Evolutionary conservation across 2,329 filamentous ascomycete genomes (phyloP).

Genomic region (Penicillium sp.): DNA sequence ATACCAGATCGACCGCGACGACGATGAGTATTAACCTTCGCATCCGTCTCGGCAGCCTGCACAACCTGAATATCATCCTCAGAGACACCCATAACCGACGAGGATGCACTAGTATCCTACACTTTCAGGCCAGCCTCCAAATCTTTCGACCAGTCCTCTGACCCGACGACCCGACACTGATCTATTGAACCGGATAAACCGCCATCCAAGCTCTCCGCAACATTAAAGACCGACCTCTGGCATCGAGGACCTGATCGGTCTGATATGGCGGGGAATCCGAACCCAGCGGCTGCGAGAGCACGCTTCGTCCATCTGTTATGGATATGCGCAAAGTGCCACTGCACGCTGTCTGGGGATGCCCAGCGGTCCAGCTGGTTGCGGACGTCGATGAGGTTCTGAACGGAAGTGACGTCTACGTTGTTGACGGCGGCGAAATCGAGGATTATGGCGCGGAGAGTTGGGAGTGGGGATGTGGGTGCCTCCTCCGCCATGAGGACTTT

Average conservation of each 20-base stretch:
- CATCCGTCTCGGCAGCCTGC: neutral
- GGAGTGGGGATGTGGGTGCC: slow-evolving; percentile 43
- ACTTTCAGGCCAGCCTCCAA: neutral
- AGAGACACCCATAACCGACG: neutral
- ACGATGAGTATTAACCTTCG: neutral
- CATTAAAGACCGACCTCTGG: slow-evolving; percentile 1
- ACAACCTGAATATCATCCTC: neutral
- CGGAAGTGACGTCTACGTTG: slow-evolving; percentile 78
- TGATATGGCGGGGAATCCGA: slow-evolving; percentile 58
- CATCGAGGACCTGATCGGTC: neutral
- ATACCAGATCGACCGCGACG: slow-evolving; percentile 45
- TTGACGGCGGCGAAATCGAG: slow-evolving; percentile 85
- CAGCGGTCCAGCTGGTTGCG: slow-evolving; percentile 86
- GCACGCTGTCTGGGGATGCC: slow-evolving; percentile 64
- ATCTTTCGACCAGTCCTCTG: neutral
- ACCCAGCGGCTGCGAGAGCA: slow-evolving; percentile 71
- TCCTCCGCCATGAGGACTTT: slow-evolving; percentile 39
- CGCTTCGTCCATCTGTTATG: slow-evolving; percentile 87
- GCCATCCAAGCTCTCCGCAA: neutral
- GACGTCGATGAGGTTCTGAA: slow-evolving; percentile 81
- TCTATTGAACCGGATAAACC: neutral
- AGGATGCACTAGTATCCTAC: neutral
- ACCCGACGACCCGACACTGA: neutral
- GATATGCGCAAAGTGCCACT: slow-evolving; percentile 85
- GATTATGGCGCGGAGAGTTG: slow-evolving; percentile 71